phyloP scores from a whole-genome alignment of 2,329 filamentous ascomycete genomes.

The Penicillium capsulatum region DNA sequence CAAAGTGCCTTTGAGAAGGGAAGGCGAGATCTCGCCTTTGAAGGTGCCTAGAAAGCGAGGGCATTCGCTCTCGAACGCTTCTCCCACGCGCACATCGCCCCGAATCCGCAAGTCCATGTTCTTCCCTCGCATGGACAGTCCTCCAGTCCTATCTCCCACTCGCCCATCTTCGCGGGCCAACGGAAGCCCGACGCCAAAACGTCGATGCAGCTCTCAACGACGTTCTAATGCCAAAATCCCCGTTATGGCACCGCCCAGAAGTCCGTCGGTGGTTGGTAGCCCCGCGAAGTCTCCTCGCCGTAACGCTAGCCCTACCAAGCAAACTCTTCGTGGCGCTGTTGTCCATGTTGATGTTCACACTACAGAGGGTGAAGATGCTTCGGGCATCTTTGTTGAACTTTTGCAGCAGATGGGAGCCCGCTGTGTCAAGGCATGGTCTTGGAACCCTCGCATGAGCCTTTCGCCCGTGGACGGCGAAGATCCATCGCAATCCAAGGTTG shows the following conservation, averaged over 20 bases:
- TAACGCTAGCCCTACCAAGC: constrained; percentile 21
- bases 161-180: constrained; percentile 22
- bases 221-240: constrained; percentile 10
- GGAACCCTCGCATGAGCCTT: constrained; percentile 57
- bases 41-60: constrained; percentile 46
- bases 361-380: constrained; percentile 74
- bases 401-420: constrained; percentile 76
- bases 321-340: constrained; percentile 64
- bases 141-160: constrained; percentile 27
- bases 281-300: constrained; percentile 29
- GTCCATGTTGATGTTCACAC: constrained; percentile 83
- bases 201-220: constrained; percentile 13
- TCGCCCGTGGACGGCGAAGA: constrained; percentile 33
- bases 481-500: constrained; percentile 51
- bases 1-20: constrained; percentile 70
- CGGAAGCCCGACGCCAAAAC: constrained; percentile 20
- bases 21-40: constrained; percentile 50
- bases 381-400: constrained; percentile 74
- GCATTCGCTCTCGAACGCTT: constrained; percentile 51
- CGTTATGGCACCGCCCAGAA: constrained; percentile 9
- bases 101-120: constrained; percentile 25
- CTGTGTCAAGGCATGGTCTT: constrained; percentile 71
- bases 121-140: constrained; percentile 19
- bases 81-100: constrained; percentile 31
- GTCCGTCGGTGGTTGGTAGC: constrained; percentile 20